phyloP scores from a whole-genome alignment of 140 eudicot species.

The Oenanthe javanica region DNA sequence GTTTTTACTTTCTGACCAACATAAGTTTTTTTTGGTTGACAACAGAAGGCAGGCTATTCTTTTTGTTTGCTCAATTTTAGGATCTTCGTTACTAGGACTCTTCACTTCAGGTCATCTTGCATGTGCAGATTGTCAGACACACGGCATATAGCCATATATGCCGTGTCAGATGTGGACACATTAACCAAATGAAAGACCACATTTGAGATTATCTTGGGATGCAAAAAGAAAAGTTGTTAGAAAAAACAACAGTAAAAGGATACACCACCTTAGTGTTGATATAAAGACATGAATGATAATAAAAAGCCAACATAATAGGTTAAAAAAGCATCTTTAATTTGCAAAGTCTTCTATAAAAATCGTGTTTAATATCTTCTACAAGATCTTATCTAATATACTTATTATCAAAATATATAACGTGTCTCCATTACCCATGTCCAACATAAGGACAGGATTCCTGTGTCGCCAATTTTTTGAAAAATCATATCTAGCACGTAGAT shows the following conservation, averaged over 20 bases:
- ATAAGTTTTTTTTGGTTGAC: neutral
- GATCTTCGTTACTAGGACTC: neutral
- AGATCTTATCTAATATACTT: neutral
- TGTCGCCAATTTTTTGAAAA: neutral
- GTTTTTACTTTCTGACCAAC: neutral
- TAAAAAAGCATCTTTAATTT: neutral
- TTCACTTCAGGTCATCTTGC: neutral
- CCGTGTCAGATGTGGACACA: neutral
- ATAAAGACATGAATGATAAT: neutral
- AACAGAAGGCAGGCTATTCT: neutral
- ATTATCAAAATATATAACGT: neutral
- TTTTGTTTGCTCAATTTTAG: neutral
- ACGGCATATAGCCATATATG: neutral
- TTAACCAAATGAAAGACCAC: neutral
- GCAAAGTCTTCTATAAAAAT: neutral
- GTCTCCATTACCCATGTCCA: neutral
- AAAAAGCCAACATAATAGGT: too few relatives aligned
- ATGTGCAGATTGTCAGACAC: neutral
- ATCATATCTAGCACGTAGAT: neutral
- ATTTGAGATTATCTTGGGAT: neutral
- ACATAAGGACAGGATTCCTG: neutral
- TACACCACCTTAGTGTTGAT: neutral
- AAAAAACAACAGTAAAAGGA: neutral
- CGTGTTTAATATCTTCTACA: neutral
- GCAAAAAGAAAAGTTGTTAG: neutral